Conservation (phyloP, 129 eudicot genomes). For the Ambrosia trifida region DNA sequence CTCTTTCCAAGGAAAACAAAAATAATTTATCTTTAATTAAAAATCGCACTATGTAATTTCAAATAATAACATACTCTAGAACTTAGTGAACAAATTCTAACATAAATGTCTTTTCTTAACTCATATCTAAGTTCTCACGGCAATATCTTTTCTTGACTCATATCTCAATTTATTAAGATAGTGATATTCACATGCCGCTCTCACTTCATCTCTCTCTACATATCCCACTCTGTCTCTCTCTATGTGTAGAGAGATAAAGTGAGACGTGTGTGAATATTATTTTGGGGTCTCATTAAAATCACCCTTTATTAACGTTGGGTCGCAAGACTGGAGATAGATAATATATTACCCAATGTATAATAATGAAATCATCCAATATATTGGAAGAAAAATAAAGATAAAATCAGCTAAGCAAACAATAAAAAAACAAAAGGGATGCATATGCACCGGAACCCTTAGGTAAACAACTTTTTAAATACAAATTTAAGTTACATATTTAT, state of each 20-base stretch:
- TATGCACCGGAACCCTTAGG: background rate
- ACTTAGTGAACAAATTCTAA: slow-evolving; percentile 12
- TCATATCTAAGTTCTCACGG: no score
- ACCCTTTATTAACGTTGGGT: slow-evolving; percentile 19
- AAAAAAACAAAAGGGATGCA: background rate
- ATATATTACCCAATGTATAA: slow-evolving; percentile 15
- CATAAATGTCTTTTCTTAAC: background rate
- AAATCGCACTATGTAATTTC: background rate
- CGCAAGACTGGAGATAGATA: background rate
- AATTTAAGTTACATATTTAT: background rate
- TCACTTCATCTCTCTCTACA: no score
- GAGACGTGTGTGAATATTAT: no score
- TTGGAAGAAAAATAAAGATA: background rate
- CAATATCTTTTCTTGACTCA: no score
- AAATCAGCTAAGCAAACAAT: background rate
- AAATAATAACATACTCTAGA: background rate
- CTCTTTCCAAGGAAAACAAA: background rate
- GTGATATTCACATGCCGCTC: no score
- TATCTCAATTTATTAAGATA: no score
- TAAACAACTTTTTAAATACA: background rate
- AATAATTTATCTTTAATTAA: slow-evolving; percentile 4
- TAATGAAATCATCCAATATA: background rate
- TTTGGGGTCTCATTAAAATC: slow-evolving; percentile 1
- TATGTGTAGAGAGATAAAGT: no score
- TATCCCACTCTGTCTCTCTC: no score